phyloP scores from a whole-genome alignment of 306 rosid species.

The Cicer pinnatifidum region DNA sequence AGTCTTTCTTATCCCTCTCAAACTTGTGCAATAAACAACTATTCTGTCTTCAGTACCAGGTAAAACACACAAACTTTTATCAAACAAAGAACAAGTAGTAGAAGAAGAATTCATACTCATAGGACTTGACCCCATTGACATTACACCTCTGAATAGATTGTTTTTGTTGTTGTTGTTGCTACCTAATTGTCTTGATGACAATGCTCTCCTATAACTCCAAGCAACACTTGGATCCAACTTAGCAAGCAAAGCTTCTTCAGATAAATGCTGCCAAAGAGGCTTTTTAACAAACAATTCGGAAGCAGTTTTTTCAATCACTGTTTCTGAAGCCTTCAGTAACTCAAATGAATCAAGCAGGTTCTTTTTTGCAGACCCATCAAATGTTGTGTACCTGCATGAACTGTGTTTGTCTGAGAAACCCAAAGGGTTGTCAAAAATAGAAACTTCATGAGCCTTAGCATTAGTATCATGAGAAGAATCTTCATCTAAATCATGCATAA shows the following conservation, averaged over 20 bases:
- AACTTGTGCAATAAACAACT: slow-evolving; percentile 72
- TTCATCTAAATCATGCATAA: slow-evolving; percentile 72
- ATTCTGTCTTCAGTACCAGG: slow-evolving; percentile 64
- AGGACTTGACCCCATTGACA: slow-evolving; percentile 69
- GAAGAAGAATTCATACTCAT: slow-evolving; percentile 39
- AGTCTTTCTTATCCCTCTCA: slow-evolving; percentile 77
- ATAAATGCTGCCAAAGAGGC: slow-evolving; percentile 85
- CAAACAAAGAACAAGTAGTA: slow-evolving; percentile 33
- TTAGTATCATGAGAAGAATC: slow-evolving; percentile 39
- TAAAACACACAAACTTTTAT: slow-evolving; percentile 36
- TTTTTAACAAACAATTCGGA: slow-evolving; percentile 46
- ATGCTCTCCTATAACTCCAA: slow-evolving; percentile 70
- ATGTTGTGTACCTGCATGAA: slow-evolving; percentile 56
- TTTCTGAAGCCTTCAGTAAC: slow-evolving; percentile 47
- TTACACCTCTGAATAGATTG: slow-evolving; percentile 34
- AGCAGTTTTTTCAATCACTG: slow-evolving; percentile 23
- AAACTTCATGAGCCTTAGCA: not conserved
- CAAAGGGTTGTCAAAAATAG: slow-evolving; percentile 41
- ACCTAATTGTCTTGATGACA: slow-evolving; percentile 66
- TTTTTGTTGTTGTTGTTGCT: not conserved
- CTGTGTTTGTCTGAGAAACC: slow-evolving; percentile 43
- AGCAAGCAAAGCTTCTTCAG: slow-evolving; percentile 77
- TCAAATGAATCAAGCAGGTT: slow-evolving; percentile 53
- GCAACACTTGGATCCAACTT: slow-evolving; percentile 79
- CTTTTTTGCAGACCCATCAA: slow-evolving; percentile 59